Base-by-base conservation (phyloP, 768 basidiomycete species). In the Bullera alba region DNA sequence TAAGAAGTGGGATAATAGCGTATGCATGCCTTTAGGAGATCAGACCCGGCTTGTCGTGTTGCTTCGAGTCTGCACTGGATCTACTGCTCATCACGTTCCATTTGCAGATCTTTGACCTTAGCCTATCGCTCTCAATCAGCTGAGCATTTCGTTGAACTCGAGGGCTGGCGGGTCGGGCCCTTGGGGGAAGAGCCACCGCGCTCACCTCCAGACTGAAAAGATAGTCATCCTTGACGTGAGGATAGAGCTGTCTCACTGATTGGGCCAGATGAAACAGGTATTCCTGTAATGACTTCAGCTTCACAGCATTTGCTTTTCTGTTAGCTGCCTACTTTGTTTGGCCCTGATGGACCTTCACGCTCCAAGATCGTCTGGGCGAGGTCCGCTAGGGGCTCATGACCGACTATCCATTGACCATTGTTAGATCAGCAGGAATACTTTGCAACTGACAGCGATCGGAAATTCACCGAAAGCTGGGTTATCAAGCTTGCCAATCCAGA, bases 401-500 rank as follows among this genome's bases (percentile, higher is more conserved):
- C 91, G 41, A 89, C 91, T 92, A 53, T 6, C 26, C 1, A 27
- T 7, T 48, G n/a, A 30, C 44, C 42, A 38, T n/a, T 43, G 25
- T 25, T 1, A 27, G 6, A 15, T 19, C 1, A n/a, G n/a, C n/a
- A n/a, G n/a, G n/a, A n/a, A n/a, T n/a, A n/a, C n/a, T n/a, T n/a
- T n/a, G n/a, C n/a, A n/a, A n/a, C n/a, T n/a, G n/a, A 7, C 16
- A 38, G 10, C 42, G 14, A 2, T 8, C 15, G 12, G 2, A 22
- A 8, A 64, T 81, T 45, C 57, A 92, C 90, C 77, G 69, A 96
- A 95, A 0, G 87, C 89, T 0, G 88, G 87, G 56, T 93, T 95
- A 55, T 87, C 83, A 12, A 81, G 81, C 36, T 81, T 79, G 2
- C 90, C 92, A 5, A 95, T 87, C 65, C 93, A 96, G 51, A 88